phyloP scores from a whole-genome alignment of 495 filamentous ascomycete species.

The Penicillium robsamsonii region DNA sequence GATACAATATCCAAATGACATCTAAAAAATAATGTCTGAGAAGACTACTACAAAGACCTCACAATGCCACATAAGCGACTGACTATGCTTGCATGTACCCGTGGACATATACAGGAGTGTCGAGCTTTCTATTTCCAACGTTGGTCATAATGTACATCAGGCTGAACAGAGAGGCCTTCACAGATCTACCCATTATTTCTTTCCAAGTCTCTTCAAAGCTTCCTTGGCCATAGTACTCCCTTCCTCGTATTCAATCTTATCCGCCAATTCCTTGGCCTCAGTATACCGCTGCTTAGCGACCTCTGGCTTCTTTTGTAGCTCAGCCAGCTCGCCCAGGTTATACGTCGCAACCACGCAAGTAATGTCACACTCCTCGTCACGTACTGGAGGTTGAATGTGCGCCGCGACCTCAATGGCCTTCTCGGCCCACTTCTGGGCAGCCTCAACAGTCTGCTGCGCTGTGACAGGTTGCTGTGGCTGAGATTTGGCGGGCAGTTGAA shows the following conservation, averaged over 20 bases:
- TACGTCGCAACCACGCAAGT: slow-evolving; percentile 80
- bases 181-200: slow-evolving; percentile 19
- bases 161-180: background rate
- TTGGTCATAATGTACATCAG: slow-evolving; percentile 24
- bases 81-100: too few relatives aligned
- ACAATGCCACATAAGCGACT: too few relatives aligned
- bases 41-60: too few relatives aligned
- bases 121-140: slow-evolving; percentile 6
- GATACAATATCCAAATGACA: too few relatives aligned
- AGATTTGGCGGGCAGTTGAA: slow-evolving; percentile 34
- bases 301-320: slow-evolving; percentile 61
- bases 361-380: slow-evolving; percentile 79
- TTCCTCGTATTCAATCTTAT: slow-evolving; percentile 60
- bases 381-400: slow-evolving; percentile 54
- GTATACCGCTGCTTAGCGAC: slow-evolving; percentile 56
- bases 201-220: slow-evolving; percentile 44
- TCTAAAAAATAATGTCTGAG: too few relatives aligned
- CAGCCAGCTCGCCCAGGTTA: slow-evolving; percentile 81
- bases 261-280: slow-evolving; percentile 62
- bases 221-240: slow-evolving; percentile 58
- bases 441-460: slow-evolving; percentile 53
- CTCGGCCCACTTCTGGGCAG: slow-evolving; percentile 69
- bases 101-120: slow-evolving; percentile 7
- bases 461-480: slow-evolving; percentile 43
- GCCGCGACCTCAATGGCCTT: slow-evolving; percentile 65